Evolutionary conservation across 768 basidiomycete genomes (phyloP), one percentile per base, ranked within the genome.

Genomic region (Termitomyces heimii): DNA sequence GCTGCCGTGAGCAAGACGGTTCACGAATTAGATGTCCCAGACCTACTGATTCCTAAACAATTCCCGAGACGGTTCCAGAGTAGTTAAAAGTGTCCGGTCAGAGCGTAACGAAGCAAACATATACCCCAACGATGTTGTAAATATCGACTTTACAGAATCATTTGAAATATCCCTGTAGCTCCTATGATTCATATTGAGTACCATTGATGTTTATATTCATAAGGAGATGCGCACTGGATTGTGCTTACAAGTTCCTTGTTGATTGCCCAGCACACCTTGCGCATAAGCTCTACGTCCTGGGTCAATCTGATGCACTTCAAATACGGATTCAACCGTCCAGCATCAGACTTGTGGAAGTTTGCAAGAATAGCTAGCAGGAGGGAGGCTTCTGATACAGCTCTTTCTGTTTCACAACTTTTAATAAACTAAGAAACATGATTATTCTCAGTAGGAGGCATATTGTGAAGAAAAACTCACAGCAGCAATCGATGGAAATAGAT

Each of bases 281-380:
- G 70, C 79, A 88, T 79, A 2, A 86, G 63, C 10, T 75, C 77
- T 6, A 71, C 68, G 58, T 88, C 82, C 4, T 68, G 61, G 0
- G 75, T 77, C 31, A 77, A 75, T 35, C 70, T 70, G 29, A 88
- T 80, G 26, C 74, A 72, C 26, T 77, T 77, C 9, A 88, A 72
- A 64, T 86, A 88, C 1, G 82, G 81, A 66, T 89, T 89, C 39
- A 86, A 75, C 60, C 79, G 85, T 10, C 84, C 82, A 10, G 84
- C 85, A 63, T 87, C 86, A 0, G 85, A 85, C 63, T 83, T 86
- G 66, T 88, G 88, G 65, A 83, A 89, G 63, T 86, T 87, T 53
- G 82, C 82, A 2, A 89, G 76, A 34, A 87, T 68, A 12, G 82
- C 75, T n/a, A 88, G 75, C 6, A 89, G 70, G 6, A 88, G 70